Conservation (phyloP, 306 rosid species). For the Gastrolobium bilobum region DNA sequence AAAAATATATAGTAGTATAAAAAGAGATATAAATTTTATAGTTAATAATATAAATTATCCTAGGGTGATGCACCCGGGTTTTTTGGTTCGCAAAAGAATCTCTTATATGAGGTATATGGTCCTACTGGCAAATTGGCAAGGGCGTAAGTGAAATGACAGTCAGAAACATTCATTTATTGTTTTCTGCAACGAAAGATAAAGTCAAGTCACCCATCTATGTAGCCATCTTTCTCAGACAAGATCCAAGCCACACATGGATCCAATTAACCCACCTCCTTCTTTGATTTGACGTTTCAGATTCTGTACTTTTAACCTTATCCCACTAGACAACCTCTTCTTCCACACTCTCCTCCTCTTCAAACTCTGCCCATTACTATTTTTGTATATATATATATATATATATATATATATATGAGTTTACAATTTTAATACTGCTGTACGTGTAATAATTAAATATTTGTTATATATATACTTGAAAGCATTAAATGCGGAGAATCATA, state of each 20-base stretch:
- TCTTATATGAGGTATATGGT: slow-evolving; percentile 36
- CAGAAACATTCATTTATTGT: slow-evolving; percentile 51
- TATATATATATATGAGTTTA: too few species aligned
- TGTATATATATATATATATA: neutral
- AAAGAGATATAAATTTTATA: too few species aligned
- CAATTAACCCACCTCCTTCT: slow-evolving; percentile 59
- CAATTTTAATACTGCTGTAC: too few species aligned
- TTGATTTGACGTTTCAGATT: slow-evolving; percentile 98
- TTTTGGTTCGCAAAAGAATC: slow-evolving; percentile 21
- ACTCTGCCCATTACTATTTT: neutral
- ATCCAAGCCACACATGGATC: slow-evolving; percentile 66
- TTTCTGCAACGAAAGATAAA: slow-evolving; percentile 48
- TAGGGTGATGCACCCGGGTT: neutral
- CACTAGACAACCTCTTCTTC: slow-evolving; percentile 38
- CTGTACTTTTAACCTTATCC: slow-evolving; percentile 64
- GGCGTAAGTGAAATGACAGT: slow-evolving; percentile 53
- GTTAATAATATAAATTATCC: too few species aligned
- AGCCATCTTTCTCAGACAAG: slow-evolving; percentile 58
- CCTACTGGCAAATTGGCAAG: slow-evolving; percentile 28
- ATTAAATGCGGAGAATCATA: too few species aligned
- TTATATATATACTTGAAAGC: too few species aligned
- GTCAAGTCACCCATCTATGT: slow-evolving; percentile 48
- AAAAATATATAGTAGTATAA: too few species aligned
- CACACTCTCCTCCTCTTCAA: neutral
- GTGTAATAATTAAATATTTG: too few species aligned